These are phyloP conservation scores for Wilhelminamyces savonicus DNA, from an alignment of 805 yeast genomes.

Conservation along the genomic window DNA sequence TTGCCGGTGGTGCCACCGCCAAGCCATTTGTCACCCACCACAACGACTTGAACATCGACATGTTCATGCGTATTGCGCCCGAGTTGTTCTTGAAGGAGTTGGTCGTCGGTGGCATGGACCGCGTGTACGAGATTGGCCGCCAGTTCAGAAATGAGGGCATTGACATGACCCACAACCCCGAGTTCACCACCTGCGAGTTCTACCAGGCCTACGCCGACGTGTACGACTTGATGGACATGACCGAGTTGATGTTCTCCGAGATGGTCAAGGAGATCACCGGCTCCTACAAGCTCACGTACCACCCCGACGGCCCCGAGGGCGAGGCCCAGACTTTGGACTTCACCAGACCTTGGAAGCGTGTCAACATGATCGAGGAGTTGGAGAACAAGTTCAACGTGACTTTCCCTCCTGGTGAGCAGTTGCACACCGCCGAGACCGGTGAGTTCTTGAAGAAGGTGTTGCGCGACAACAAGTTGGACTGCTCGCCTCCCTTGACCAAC, in stretches of 20 bases:
- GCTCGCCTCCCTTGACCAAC: constrained; percentile 88
- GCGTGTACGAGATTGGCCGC: constrained; percentile 98
- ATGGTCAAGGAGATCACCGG: constrained; percentile 97
- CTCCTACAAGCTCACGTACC: constrained; percentile 76
- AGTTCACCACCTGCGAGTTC: constrained; percentile 97
- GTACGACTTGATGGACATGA: constrained; percentile 90
- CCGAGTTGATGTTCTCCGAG: constrained; percentile 89
- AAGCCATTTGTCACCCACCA: constrained; percentile 97
- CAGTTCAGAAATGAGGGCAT: constrained; percentile 99
- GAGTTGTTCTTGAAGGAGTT: constrained; percentile 93
- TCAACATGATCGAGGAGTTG: constrained; percentile 93
- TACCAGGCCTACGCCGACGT: constrained; percentile 98
- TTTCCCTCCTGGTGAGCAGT: constrained; percentile 93
- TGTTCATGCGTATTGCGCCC: constrained; percentile 98
- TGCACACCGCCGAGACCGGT: constrained; percentile 92
- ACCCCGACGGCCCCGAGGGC: constrained; percentile 91
- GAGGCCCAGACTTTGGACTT: constrained; percentile 76
- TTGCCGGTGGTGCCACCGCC: constrained; percentile 99
- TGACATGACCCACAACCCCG: constrained; percentile 98
- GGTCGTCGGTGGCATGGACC: constrained; percentile 96
- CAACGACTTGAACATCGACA: constrained; percentile 91
- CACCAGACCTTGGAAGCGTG: constrained; percentile 97
- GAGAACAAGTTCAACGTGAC: constrained; percentile 80
- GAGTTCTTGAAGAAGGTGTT: constrained; percentile 78
- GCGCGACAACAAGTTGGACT: constrained; percentile 75